Evolutionary conservation across 2,329 filamentous ascomycete genomes (phyloP), one percentile per base, ranked within the genome.

Genomic region (Dichotomopilus funicola): DNA sequence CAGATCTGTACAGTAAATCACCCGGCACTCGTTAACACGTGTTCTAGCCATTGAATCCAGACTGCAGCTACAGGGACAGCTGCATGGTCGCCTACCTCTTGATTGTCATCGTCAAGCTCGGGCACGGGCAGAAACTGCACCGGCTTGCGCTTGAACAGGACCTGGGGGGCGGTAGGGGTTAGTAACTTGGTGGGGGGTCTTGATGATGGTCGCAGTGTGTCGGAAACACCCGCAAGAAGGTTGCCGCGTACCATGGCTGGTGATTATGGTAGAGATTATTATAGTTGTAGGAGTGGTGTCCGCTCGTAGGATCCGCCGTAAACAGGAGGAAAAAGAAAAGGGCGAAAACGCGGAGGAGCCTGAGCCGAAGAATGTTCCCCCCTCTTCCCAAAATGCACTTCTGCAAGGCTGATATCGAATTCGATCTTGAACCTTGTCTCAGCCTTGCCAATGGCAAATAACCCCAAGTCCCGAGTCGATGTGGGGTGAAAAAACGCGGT

Each of bases 81-180:
- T 27, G 19, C 19, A 27, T 27, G 19, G 19, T 27, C 19, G 69
- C 80, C 65, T 79, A 92, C 91, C 81, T 97, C 91, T 64, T 82
- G 79, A 66, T 88, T 84, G 62, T 95, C 89, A 76, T 94, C 85
- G 63, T 91, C 80, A 62, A 92, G 82, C 51, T 81, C 76, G 27
- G 88, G 87, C 48, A 80, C 78, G 49, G 87, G 80, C 63, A 91
- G 77, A 69, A 90, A 88, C 73, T 89, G 85, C 68, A 97, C 91
- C 55, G 91, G 91, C 74, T 97, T 97, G 66, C 94, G 85, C 77
- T 97, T 97, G 73, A 89, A 96, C 62, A 96, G 81, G 65, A 99
- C 92, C 92, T 97, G 68, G 50, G 52, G 46, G 11, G 46, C 27
- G 19, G 19, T 27, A 6, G n/a, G 36, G 35, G 59, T 65, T 36